Evolutionary conservation across 495 filamentous ascomycete species (phyloP).

Genomic region (Tuber calosporum): DNA sequence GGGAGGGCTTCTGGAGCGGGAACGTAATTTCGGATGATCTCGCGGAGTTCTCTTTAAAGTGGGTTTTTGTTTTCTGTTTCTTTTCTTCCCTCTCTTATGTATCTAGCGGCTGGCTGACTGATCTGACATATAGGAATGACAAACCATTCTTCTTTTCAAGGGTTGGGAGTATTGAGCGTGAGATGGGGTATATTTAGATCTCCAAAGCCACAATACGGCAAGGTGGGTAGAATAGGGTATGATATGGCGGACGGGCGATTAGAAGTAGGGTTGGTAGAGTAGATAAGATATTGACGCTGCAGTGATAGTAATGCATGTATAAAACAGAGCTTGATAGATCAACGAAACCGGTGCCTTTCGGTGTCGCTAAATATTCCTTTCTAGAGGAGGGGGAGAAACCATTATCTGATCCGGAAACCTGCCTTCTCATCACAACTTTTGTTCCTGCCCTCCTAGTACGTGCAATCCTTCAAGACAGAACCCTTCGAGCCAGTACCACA

Average conservation of each 20-base stretch:
- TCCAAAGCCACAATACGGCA: background rate
- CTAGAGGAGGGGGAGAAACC: background rate
- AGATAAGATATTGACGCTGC: background rate
- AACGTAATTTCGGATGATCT: slow-evolving; percentile 84
- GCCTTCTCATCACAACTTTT: background rate
- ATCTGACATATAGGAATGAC: slow-evolving; percentile 54
- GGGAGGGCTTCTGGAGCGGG: slow-evolving; percentile 90
- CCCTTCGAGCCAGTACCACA: background rate
- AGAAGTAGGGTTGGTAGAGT: background rate
- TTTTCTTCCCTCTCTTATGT: background rate
- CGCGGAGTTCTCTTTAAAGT: slow-evolving; percentile 65
- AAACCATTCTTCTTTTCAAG: slow-evolving; percentile 81
- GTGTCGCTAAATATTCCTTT: background rate
- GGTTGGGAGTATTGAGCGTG: slow-evolving; percentile 48
- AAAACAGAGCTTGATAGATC: background rate
- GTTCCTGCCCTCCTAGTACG: background rate
- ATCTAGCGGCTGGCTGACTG: background rate
- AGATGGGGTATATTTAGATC: slow-evolving; percentile 13
- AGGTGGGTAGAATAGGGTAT: background rate
- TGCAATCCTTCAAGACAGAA: background rate
- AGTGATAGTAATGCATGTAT: background rate
- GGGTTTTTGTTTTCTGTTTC: background rate
- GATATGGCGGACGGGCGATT: background rate
- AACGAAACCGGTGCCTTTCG: background rate
- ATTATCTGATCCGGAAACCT: background rate